Base-by-base conservation (phyloP, 1,139 yeast species). In the Taphrina betulina region DNA sequence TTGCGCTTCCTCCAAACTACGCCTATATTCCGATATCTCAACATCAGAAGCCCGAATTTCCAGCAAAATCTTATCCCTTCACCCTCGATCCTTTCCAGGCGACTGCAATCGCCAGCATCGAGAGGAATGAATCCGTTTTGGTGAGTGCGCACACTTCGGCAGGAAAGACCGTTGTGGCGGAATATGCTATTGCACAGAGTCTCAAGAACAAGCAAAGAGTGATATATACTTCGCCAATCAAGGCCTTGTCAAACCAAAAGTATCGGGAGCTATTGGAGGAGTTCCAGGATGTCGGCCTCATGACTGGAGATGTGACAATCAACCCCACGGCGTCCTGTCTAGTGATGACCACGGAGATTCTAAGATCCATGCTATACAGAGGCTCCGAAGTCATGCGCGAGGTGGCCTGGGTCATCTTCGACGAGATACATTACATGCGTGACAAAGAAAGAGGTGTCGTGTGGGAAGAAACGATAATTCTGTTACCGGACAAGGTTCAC, bases 81-180 rank as follows among this genome's bases (percentile, higher is more conserved):
- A 80, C 82, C 1, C 77, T 92, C 61, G 99, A 92, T 75, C 95
- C 96, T 33, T 92, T 92, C 75, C 99, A 92, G 71, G 95, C 92
- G 62, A 92, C 95, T 36, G 89, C 98, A 7, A 83, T 92, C 57
- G 88, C 95, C 38, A 92, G 96, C 70, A 85, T 92, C 61, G 97
- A 92, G 68, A 79, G 96, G 66, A 82, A 85, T 61, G 97, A 92
- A 69, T 85, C 95, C n/a, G 99, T 92, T 7, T 78, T 92, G 64
- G 97, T 92, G 1, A 90, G 97, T 22, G 99, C 99, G 0, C 99
- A 92, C 67, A 90, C 98, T 0, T 90, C 97, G 28, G 98, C 98
- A 5, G 99, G 99, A 73, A 92, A 92, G 68, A 92, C 99, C 0
- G 99, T 94, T 45, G 98, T 92, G 52, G 99, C 99, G 0, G 99